Percentiles rank a stretch among this genome's conserved stretches.
Evolutionary conservation across 2,329 filamentous ascomycete genomes (phyloP).

Genomic region (Aspergillus arachidicola): DNA sequence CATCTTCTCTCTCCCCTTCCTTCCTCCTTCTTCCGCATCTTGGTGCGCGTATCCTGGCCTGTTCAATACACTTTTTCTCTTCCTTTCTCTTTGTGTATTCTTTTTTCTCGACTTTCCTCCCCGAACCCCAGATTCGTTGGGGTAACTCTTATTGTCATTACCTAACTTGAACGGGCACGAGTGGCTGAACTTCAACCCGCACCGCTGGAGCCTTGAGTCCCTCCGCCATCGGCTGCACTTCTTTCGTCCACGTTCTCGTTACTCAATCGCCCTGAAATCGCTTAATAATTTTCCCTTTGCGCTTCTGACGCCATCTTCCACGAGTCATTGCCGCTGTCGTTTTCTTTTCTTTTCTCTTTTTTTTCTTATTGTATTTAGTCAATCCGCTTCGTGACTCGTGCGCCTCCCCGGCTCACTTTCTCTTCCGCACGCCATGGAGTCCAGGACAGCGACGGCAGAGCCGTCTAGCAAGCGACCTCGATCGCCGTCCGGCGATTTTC

Average conservation of each 20-base stretch:
- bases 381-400: background rate
- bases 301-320: conserved; percentile 7
- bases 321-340: background rate
- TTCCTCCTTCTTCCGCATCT: conserved; percentile 1
- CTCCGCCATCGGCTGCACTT: conserved; percentile 28
- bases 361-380: background rate
- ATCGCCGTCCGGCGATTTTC: conserved; percentile 46
- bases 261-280: conserved; percentile 24
- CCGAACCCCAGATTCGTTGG: background rate
- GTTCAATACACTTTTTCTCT: conserved; percentile 13
- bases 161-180: conserved; percentile 19
- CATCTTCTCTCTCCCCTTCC: conserved; percentile 11
- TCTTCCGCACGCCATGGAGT: conserved; percentile 33
- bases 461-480: conserved; percentile 48
- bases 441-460: conserved; percentile 38
- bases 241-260: conserved; percentile 19
- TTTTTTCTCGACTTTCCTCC: conserved; percentile 9
- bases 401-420: conserved; percentile 2
- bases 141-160: conserved; percentile 15
- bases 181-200: conserved; percentile 24
- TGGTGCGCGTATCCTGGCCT: conserved; percentile 9
- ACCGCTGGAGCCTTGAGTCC: conserved; percentile 22
- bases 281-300: conserved; percentile 11
- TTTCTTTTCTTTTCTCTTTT: conserved; percentile 2
- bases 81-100: conserved; percentile 12